Base-by-base conservation (phyloP, 306 rosid genomes). In the Casuarina glauca region DNA sequence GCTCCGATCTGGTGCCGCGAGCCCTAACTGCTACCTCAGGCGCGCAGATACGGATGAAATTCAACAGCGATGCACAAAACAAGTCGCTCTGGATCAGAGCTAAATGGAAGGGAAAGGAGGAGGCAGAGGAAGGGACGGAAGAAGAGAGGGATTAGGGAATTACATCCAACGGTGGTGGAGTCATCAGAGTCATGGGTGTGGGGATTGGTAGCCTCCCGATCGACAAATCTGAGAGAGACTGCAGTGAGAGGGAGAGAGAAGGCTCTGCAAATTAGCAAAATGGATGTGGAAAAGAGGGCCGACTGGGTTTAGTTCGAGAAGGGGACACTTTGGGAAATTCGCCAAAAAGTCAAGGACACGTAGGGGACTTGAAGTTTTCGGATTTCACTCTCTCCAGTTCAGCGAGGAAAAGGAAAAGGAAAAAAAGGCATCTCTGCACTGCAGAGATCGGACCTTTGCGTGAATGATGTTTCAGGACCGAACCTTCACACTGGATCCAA, bases 111-210 rank as follows among this genome's bases (percentile, higher is more conserved):
- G 54, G 12, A 74, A 5, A 4, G 57, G 13, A 53, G 45, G 11
- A 39, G 8, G 3, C 39, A 66, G 35, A 57, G 54, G 19, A 46
- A 50, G 42, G 32, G 32, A 26, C 32, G 32, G 32, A 26, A 0
- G 32, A 26, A 26, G 32, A 26, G 32, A 26, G 32, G 32, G 82
- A 39, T 71, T 70, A 17, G 44, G 75, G 74, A 73, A 71, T 80
- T 75, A 87, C 93, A 84, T 89, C 81, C 17, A 79, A 76, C 9
- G 88, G 87, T 20, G 88, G 85, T 80, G 91, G 81, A 78, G 87
- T 82, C 79, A 86, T 82, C 82, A 87, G 77, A 79, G 86, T 82
- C 86, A 79, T 80, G 53, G 69, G 73, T 9, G 72, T 4, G 45
- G n/a, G 76, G 57, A 78, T 76, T 61, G 44, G 75, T 15, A 67